Conservation (phyloP, 768 basidiomycete species). For the Coprinellus aureogranulatus region DNA sequence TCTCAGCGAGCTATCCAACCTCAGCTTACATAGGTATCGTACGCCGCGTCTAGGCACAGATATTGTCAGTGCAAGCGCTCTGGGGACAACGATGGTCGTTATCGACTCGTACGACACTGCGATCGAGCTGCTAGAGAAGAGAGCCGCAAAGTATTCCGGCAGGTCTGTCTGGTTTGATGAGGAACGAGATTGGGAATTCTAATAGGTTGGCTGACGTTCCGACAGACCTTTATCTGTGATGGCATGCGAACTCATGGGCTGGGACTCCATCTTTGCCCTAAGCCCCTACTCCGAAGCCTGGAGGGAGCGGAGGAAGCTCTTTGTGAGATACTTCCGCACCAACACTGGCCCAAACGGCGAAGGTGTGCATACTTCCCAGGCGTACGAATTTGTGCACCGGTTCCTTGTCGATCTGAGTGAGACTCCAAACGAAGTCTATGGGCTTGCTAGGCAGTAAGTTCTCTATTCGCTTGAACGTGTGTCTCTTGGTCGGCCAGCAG, state of each 20-base stretch:
- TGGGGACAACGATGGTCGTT: conserved; percentile 12
- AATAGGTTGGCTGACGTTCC: conserved; percentile 31
- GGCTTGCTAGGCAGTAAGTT: background rate
- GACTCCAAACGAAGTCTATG: background rate
- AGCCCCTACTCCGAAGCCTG: conserved; percentile 42
- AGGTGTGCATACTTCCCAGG: conserved; percentile 27
- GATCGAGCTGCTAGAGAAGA: conserved; percentile 9
- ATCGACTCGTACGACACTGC: conserved; percentile 6
- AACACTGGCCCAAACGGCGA: conserved; percentile 25
- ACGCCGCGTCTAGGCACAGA: conserved; percentile 1
- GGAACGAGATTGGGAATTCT: no score
- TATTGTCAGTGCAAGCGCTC: conserved; percentile 13
- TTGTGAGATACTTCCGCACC: conserved; percentile 35
- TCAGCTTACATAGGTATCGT: background rate
- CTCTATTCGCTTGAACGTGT: no score
- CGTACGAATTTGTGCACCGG: conserved; percentile 4
- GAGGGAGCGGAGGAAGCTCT: conserved; percentile 38
- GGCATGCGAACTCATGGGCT: conserved; percentile 31
- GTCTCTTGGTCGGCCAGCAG: no score
- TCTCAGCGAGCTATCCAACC: background rate
- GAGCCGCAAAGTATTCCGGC: conserved; percentile 9
- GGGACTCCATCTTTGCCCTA: conserved; percentile 36
- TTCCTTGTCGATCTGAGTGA: background rate
- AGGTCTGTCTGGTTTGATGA: conserved; percentile 5
- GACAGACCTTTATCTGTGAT: background rate